Evolutionary conservation across 352 stramenopile species (phyloP).

Genomic region (Hyphochytrium catenoides): DNA sequence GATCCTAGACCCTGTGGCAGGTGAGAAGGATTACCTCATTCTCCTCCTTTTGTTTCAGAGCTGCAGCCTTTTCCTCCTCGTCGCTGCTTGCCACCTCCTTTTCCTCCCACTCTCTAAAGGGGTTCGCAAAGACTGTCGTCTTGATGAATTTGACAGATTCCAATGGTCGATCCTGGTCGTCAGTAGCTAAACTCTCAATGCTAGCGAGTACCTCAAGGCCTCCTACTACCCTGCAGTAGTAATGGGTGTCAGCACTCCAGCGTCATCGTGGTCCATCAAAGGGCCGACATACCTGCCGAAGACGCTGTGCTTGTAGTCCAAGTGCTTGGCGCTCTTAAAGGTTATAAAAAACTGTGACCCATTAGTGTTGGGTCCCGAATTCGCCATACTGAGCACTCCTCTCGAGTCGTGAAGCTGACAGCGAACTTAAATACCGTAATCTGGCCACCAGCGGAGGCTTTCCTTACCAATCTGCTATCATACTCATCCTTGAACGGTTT

Average conservation of each 20-base stretch:
- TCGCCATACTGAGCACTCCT: conserved; percentile 90
- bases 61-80: conserved; percentile 25
- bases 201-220: conserved; percentile 55
- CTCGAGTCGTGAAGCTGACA: conserved; percentile 43
- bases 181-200: conserved; percentile 45
- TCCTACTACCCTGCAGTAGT: conserved; percentile 48
- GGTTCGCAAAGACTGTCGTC: conserved; percentile 58
- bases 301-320: conserved; percentile 95
- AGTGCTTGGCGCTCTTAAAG: conserved; percentile 75
- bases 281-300: conserved; percentile 46
- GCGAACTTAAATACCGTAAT: not conserved
- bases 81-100: conserved; percentile 25
- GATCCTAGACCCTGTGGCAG: too few relatives aligned
- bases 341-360: conserved; percentile 98
- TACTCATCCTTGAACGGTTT: conserved; percentile 89
- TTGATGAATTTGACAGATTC: conserved; percentile 47
- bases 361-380: conserved; percentile 83
- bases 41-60: conserved; percentile 16
- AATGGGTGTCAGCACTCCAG: not conserved
- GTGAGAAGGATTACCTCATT: too few relatives aligned
- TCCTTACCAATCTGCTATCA: conserved; percentile 63
- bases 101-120: conserved; percentile 58
- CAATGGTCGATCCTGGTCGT: conserved; percentile 43
- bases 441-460: not conserved
- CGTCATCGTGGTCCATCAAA: not conserved